A percentile compares a stretch with the other conserved stretches of the same genome.
phyloP scores from a whole-genome alignment of 169 alveolate genomes.

The Eimeria acervulina region DNA sequence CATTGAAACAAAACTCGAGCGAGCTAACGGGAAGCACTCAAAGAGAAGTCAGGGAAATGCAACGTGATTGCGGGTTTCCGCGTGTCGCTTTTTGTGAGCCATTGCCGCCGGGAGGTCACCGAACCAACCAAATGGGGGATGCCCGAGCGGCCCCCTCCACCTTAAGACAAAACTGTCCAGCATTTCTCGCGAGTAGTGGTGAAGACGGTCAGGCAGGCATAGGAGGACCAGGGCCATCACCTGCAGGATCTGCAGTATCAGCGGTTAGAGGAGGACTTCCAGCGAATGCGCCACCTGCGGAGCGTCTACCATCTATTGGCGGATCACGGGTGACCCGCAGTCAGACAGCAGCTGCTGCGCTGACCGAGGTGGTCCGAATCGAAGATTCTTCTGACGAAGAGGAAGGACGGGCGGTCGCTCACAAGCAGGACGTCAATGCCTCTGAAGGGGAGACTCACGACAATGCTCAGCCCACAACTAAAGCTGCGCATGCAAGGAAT shows the following conservation, averaged over 20 bases:
- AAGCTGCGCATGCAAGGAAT: neutral
- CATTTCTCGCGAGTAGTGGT: neutral
- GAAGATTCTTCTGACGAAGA: conserved; percentile 77
- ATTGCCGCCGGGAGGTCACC: neutral
- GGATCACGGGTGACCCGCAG: conserved; percentile 58
- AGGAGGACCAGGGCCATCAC: conserved; percentile 29
- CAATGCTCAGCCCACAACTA: neutral
- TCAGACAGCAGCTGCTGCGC: conserved; percentile 72
- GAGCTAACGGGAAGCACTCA: neutral
- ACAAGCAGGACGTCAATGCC: neutral
- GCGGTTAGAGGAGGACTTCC: conserved; percentile 14
- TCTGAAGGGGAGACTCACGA: neutral
- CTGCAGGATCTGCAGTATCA: neutral
- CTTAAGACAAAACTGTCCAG: neutral
- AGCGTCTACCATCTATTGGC: neutral
- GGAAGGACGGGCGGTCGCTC: neutral
- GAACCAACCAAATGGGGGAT: neutral
- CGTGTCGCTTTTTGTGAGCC: neutral
- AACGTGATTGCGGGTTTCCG: neutral
- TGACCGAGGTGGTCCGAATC: conserved; percentile 53
- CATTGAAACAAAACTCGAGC: neutral
- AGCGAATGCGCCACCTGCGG: conserved; percentile 3
- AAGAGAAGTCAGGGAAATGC: neutral
- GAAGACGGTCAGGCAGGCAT: too few relatives aligned
- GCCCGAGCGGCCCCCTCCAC: too few relatives aligned